Base-by-base conservation (phyloP, 2,329 filamentous ascomycete species). In the Nemania abortiva region DNA sequence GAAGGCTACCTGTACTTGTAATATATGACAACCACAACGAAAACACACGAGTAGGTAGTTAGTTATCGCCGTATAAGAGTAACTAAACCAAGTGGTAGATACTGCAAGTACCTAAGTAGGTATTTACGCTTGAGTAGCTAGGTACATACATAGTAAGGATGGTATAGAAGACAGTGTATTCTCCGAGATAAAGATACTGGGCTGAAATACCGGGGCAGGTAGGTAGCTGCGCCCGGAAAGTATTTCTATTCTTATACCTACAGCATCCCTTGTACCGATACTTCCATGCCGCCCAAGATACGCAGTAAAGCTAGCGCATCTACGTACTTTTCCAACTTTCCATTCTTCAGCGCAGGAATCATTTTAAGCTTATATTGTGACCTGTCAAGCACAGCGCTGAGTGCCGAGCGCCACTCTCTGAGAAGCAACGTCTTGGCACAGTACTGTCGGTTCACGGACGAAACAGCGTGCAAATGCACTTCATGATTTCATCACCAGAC, bases 341-440 rank as follows among this genome's bases (percentile, higher is more conserved):
- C 20, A 49, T n/a, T 54, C 59, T 49, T 29, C 39, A 27, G 49
- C 18, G 22, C 45, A 56, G 53, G 37, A 37, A 39, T 56, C 64
- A 56, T 59, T 66, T 69, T 70, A 70, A 70, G 65, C 60, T 68
- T 70, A 68, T 68, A 68, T 68, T 57, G 49, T 24, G 54, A 55
- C 52, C 37, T 65, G 29, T 13, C 20, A 24, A 61, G 45, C 37
- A 24, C 37, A 22, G 24, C 57, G 45, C 27, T 29, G 29, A 64
- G 52, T 65, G 52, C 66, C 62, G 66, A 62, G 42, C 31, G 56
- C 61, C 66, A 50, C 59, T 27, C 10, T 24, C 37, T 20, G 1
- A n/a, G 42, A 18, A 20, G n/a, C 18, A 47, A 47, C 18, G 6
- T 47, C 42, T 47, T 52, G 49, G n/a, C 47, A 11, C n/a, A 24